Evolutionary conservation across 2,329 filamentous ascomycete species (phyloP).

Genomic region (Penicillium sp.): DNA sequence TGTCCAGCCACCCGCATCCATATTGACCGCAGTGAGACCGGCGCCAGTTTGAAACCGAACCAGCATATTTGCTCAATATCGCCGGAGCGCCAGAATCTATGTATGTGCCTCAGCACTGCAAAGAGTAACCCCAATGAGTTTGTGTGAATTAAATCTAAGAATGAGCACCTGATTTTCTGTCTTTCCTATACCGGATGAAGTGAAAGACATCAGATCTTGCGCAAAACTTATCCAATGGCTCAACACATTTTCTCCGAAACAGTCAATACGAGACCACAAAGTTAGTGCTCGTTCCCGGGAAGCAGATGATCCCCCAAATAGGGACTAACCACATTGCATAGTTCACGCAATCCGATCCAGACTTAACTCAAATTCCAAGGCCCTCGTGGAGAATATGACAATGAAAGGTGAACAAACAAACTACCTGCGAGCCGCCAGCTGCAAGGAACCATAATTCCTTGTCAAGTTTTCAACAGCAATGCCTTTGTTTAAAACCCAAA

Average conservation of each 20-base stretch:
- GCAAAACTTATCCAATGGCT: not conserved
- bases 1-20: not conserved
- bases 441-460: not conserved
- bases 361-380: not conserved
- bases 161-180: no score
- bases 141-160: no score
- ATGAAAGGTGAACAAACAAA: not conserved
- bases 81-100: not conserved
- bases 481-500: not conserved
- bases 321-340: not conserved
- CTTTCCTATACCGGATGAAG: no score
- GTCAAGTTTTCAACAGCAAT: not conserved
- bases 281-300: not conserved
- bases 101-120: no score
- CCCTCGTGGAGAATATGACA: not conserved
- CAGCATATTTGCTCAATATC: not conserved
- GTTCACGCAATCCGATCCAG: not conserved
- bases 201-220: no score
- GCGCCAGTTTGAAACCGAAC: not conserved
- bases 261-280: no score
- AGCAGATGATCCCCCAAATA: not conserved
- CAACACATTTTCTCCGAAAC: not conserved
- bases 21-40: not conserved
- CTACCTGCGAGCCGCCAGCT: not conserved
- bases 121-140: no score